These are phyloP conservation scores for Ascochyta koolunga DNA, from an alignment of 2,329 filamentous ascomycete genomes.

Conservation along the genomic window DNA sequence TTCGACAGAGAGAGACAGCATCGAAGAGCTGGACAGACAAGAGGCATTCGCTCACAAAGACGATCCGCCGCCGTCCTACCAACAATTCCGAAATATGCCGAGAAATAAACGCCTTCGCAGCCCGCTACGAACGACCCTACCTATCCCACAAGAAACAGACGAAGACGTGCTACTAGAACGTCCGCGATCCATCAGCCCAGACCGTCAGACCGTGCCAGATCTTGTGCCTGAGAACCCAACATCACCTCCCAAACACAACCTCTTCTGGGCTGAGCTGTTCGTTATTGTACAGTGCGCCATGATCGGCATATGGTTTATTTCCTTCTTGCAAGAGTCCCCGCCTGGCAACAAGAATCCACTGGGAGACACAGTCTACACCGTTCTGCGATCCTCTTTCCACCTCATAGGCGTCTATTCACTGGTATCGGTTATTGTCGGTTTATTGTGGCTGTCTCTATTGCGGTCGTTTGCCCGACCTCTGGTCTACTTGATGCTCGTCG, in stretches of 20 bases:
- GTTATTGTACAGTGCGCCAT: slow-evolving; percentile 82
- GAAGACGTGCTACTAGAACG: slow-evolving; percentile 55
- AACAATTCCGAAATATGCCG: slow-evolving; percentile 60
- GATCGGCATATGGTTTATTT: slow-evolving; percentile 85
- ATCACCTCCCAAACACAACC: slow-evolving; percentile 68
- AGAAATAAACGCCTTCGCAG: slow-evolving; percentile 48
- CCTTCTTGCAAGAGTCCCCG: slow-evolving; percentile 84
- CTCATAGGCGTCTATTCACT: slow-evolving; percentile 90
- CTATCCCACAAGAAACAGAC: slow-evolving; percentile 58
- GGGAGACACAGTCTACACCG: slow-evolving; percentile 93
- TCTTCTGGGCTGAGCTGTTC: slow-evolving; percentile 91
- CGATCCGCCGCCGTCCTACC: slow-evolving; percentile 62
- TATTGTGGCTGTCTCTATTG: slow-evolving; percentile 88
- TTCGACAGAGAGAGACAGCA: slow-evolving; percentile 59
- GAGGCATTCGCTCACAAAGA: slow-evolving; percentile 50
- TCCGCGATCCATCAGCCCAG: slow-evolving; percentile 54
- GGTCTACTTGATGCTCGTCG: slow-evolving; percentile 78
- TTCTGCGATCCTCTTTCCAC: slow-evolving; percentile 83
- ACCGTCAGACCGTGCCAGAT: slow-evolving; percentile 61
- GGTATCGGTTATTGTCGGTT: slow-evolving; percentile 84
- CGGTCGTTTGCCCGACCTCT: slow-evolving; percentile 87
- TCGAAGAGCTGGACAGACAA: slow-evolving; percentile 48
- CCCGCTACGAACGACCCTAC: slow-evolving; percentile 48
- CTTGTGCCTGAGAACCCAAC: slow-evolving; percentile 59
- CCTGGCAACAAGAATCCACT: slow-evolving; percentile 72